A percentile compares a stretch with the other conserved stretches of the same genome.
Conservation (phyloP, 441 rosid genomes). For the Adansonia madagascariensis region DNA sequence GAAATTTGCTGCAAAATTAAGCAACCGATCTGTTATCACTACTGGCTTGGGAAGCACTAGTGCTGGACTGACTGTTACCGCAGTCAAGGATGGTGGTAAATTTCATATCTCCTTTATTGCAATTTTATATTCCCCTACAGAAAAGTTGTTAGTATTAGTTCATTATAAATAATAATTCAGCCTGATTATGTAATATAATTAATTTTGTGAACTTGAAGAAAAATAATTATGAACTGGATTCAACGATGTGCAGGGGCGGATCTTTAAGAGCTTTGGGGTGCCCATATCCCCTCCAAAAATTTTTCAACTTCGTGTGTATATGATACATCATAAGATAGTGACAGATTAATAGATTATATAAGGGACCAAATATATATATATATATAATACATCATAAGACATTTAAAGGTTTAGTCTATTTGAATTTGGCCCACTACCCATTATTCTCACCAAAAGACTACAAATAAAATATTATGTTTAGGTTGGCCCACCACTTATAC, state of each 20-base stretch:
- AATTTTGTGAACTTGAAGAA: conserved; percentile 14
- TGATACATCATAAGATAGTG: no score
- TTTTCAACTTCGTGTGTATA: no score
- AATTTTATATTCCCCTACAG: neutral
- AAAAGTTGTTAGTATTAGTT: conserved; percentile 1
- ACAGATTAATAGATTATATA: no score
- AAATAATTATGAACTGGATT: conserved; percentile 10
- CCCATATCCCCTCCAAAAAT: no score
- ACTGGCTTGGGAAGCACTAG: conserved; percentile 98
- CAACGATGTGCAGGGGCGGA: neutral
- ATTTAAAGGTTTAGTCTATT: no score
- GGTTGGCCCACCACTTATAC: no score
- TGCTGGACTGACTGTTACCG: conserved; percentile 98
- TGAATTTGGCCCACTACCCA: no score
- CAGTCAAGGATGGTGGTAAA: conserved; percentile 95
- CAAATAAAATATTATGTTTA: no score
- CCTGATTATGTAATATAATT: neutral
- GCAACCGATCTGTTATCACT: conserved; percentile 92
- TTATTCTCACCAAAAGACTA: no score
- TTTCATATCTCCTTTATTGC: conserved; percentile 1
- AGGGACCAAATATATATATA: no score
- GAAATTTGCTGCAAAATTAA: conserved; percentile 93
- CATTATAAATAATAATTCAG: neutral
- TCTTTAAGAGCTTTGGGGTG: no score
- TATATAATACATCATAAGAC: no score